These are phyloP conservation scores for Uromyces viciae-fabae DNA, from an alignment of 1,284 basidiomycete species.

Conservation along the genomic window DNA sequence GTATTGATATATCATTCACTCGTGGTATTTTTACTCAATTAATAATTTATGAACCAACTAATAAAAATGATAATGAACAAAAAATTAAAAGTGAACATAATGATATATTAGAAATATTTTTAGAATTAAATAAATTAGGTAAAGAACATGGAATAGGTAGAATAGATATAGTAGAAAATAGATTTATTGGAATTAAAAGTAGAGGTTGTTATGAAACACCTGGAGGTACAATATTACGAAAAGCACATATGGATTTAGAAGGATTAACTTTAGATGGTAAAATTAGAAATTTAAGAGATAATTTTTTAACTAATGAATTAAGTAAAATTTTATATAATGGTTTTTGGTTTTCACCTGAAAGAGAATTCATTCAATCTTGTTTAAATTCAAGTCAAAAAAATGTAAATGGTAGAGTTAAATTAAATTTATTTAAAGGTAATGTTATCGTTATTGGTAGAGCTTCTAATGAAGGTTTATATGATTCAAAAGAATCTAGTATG, in stretches of 20 bases:
- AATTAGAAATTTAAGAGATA: conserved; percentile 87
- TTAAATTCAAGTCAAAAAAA: conserved; percentile 91
- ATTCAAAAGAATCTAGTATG: conserved; percentile 97
- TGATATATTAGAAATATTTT: conserved; percentile 93
- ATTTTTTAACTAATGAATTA: conserved; percentile 86
- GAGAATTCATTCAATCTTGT: conserved; percentile 84
- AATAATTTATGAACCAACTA: conserved; percentile 46
- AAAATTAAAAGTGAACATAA: conserved; percentile 61
- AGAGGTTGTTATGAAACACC: conserved; percentile 98
- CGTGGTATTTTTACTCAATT: conserved; percentile 60
- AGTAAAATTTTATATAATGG: conserved; percentile 93
- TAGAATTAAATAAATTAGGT: conserved; percentile 82
- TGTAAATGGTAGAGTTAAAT: conserved; percentile 84
- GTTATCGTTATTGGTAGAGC: conserved; percentile 86
- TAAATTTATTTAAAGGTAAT: conserved; percentile 95
- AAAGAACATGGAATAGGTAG: conserved; percentile 93
- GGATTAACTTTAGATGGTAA: conserved; percentile 96
- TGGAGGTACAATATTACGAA: conserved; percentile 88
- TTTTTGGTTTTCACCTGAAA: conserved; percentile 83
- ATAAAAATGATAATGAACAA: no score
- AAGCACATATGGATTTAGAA: conserved; percentile 93
- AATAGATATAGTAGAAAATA: conserved; percentile 98
- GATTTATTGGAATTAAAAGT: conserved; percentile 98
- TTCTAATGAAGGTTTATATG: conserved; percentile 90
- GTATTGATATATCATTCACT: conserved; percentile 77